These are phyloP conservation scores for Fusarium hainanense DNA, from an alignment of 2,329 filamentous ascomycete genomes.

Conservation along the genomic window DNA sequence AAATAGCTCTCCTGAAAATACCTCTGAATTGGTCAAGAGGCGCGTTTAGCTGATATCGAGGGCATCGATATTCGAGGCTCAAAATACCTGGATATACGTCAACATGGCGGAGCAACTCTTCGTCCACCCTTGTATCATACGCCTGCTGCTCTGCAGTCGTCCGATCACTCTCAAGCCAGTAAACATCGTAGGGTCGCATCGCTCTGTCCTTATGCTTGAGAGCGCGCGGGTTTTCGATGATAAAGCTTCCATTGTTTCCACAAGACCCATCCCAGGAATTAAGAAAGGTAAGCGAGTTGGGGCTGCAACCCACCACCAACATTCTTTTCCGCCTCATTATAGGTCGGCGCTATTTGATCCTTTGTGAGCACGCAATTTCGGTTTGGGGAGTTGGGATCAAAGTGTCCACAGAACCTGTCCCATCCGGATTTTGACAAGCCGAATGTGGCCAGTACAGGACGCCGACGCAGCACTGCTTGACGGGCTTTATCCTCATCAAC, in stretches of 20 bases:
- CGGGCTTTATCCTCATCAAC: neutral
- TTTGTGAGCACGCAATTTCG: rapidly evolving
- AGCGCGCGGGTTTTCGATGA: rapidly evolving
- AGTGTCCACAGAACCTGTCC: neutral
- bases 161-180: neutral
- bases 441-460: neutral
- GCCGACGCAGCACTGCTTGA: neutral
- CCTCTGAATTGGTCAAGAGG: neutral
- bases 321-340: rapidly evolving
- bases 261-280: too few species aligned
- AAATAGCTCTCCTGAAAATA: neutral
- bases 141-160: neutral
- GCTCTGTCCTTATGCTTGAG: rapidly evolving
- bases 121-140: rapidly evolving
- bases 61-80: neutral
- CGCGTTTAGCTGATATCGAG: rapidly evolving
- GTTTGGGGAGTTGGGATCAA: neutral
- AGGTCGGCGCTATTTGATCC: neutral
- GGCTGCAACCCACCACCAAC: neutral
- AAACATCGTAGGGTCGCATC: neutral
- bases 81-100: neutral
- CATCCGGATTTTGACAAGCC: too few species aligned
- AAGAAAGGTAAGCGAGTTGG: neutral
- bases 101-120: neutral
- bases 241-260: neutral